Evolutionary conservation across 2,329 filamentous ascomycete species (phyloP).

Genomic region (Ophiosphaerella narmari): DNA sequence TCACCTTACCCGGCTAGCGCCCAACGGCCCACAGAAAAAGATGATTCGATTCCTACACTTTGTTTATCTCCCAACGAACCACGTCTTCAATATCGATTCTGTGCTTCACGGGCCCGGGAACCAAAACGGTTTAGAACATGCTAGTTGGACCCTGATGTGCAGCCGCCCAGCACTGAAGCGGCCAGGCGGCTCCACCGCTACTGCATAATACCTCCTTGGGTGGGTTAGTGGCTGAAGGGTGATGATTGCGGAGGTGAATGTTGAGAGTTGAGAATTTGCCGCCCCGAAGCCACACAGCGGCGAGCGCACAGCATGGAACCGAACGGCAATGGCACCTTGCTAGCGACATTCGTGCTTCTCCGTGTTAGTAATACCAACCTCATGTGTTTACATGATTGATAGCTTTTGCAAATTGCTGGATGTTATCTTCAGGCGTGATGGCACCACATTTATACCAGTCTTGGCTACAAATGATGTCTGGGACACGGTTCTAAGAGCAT

Average conservation of each 20-base stretch:
- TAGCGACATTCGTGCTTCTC: no score
- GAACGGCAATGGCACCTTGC: no score
- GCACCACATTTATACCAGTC: neutral
- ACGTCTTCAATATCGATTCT: neutral
- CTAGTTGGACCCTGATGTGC: neutral
- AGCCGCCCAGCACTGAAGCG: neutral
- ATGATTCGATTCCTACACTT: slow-evolving; percentile 9
- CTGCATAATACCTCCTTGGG: slow-evolving; percentile 3
- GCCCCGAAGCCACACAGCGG: slow-evolving; percentile 2
- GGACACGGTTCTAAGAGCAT: slow-evolving; percentile 16
- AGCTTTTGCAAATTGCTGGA: no score
- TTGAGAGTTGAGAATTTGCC: slow-evolving; percentile 5
- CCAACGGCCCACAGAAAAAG: slow-evolving; percentile 19
- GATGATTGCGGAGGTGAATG: neutral
- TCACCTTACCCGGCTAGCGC: neutral
- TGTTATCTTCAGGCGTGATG: neutral
- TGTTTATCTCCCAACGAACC: slow-evolving; percentile 13
- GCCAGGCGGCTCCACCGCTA: neutral
- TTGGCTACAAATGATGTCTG: neutral
- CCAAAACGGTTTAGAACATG: neutral
- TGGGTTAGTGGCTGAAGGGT: neutral
- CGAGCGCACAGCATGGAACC: no score
- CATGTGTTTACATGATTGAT: no score
- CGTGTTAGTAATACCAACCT: no score
- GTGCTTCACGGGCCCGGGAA: neutral